phyloP scores from a whole-genome alignment of 331 rosid species.

The Pyracantha coccinea region DNA sequence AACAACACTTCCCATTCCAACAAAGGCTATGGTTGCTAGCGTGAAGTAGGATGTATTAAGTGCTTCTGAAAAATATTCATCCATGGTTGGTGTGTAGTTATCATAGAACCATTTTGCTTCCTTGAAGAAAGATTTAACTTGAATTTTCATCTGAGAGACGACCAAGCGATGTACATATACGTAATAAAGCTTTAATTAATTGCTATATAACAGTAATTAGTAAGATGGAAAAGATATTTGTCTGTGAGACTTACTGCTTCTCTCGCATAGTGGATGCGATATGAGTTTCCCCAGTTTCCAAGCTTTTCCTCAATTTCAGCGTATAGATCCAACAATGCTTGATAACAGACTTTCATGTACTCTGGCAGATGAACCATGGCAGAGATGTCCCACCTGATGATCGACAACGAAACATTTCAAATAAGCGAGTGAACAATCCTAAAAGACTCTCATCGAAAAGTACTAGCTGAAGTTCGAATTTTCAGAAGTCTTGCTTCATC shows the following conservation, averaged over 20 bases:
- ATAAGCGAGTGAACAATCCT: background rate
- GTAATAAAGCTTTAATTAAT: too few species aligned
- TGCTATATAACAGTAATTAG: too few species aligned
- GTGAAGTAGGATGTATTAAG: background rate
- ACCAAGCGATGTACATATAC: too few species aligned
- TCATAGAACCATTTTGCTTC: background rate
- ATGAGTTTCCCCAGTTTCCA: background rate
- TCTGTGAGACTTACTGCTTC: background rate
- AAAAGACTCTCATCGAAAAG: too few species aligned
- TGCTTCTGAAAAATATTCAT: background rate
- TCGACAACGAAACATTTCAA: background rate
- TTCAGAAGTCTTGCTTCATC: too few species aligned
- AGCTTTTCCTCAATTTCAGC: background rate
- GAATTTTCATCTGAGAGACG: background rate
- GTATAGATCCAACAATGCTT: background rate
- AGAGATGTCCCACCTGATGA: background rate
- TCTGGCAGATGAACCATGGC: background rate
- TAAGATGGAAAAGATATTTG: too few species aligned
- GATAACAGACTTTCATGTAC: background rate
- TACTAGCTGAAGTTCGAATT: too few species aligned
- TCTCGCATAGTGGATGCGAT: background rate
- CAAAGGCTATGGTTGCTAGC: background rate
- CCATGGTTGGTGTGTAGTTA: background rate
- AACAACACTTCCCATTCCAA: background rate
- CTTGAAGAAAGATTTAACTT: background rate